Evolutionary conservation across 768 basidiomycete species (phyloP), one percentile per base, ranked within the genome.

Genomic region (Agaricus sinodeliciosus): DNA sequence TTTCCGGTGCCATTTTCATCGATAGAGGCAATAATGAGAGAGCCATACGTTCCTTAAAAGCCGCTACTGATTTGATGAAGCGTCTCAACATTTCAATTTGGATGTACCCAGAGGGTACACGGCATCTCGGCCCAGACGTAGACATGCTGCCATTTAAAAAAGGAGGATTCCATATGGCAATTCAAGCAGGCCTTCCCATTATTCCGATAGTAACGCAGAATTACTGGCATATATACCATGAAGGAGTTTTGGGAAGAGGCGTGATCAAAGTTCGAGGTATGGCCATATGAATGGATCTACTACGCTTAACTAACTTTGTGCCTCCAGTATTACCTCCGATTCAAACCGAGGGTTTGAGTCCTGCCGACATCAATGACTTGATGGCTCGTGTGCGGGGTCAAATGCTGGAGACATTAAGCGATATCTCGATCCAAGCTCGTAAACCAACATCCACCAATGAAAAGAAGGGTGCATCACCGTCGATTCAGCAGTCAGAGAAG

Each of bases 41-140:
- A 18, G 95, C 96, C 0, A 70, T 94, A 15, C 76, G 74, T 48
- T 90, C 90, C 9, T 73, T 99, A 49, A 77, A 77, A 48, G 79
- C 78, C 13, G 95, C 92, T 0, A 90, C 85, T 1, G 77, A 87
- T 59, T 73, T 77, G 39, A 90, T 98, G 84, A 89, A 87, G 70
- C 60, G 66, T 28, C 67, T 72, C 35, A 69, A 80, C 56, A 76
- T 87, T 15, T 92, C 91, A 13, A 69, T 98, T 43, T 95, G 91
- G 88, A 84, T 99, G 69, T 98, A 92, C 70, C 92, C 95, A 0
- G 96, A 98, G 71, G 96, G 96, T 27, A 99, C 96, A 9, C 82
- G 95, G 34, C 82, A 90, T 41, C 79, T 79, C 53, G 76, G 77
- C 18, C 73, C 84, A 56, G 69, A 75, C 28, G 78, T 87, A 7